Conservation (phyloP, 73 alveolate species). For the Diophrys appendiculata region DNA sequence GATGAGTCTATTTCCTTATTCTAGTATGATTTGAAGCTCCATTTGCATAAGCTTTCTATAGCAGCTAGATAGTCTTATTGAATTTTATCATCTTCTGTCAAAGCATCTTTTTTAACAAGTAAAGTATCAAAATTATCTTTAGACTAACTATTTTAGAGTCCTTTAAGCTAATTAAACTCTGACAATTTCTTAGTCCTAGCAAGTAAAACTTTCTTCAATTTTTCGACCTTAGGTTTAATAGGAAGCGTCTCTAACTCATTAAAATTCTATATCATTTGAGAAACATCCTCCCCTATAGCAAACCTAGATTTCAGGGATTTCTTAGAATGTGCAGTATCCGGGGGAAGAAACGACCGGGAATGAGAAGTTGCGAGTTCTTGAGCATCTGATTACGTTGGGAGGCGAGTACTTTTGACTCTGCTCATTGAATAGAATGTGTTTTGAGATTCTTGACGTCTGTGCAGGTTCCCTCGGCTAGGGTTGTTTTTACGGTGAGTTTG, state of each 20-base stretch:
- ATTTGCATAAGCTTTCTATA: neutral
- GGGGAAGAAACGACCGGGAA: too few relatives aligned
- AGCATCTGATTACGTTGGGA: too few relatives aligned
- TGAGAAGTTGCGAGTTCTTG: too few relatives aligned
- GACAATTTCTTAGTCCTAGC: neutral
- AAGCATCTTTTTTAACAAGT: neutral
- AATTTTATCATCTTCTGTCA: neutral
- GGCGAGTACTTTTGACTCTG: too few relatives aligned
- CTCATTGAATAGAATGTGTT: too few relatives aligned
- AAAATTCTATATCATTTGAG: neutral
- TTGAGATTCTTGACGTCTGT: too few relatives aligned
- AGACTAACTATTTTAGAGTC: too few relatives aligned
- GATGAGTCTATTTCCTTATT: neutral
- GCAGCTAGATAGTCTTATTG: neutral
- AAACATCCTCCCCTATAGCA: neutral
- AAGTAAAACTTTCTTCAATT: neutral
- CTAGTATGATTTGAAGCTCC: neutral
- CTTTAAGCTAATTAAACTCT: neutral
- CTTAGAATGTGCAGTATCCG: too few relatives aligned
- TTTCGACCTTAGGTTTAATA: neutral
- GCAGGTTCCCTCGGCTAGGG: too few relatives aligned
- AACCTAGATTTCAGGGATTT: too few relatives aligned
- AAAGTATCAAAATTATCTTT: neutral
- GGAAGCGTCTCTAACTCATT: neutral
- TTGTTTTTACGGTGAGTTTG: too few relatives aligned